Evolutionary conservation across 2,329 filamentous ascomycete genomes (phyloP).

Genomic region (Colletotrichum sp.): DNA sequence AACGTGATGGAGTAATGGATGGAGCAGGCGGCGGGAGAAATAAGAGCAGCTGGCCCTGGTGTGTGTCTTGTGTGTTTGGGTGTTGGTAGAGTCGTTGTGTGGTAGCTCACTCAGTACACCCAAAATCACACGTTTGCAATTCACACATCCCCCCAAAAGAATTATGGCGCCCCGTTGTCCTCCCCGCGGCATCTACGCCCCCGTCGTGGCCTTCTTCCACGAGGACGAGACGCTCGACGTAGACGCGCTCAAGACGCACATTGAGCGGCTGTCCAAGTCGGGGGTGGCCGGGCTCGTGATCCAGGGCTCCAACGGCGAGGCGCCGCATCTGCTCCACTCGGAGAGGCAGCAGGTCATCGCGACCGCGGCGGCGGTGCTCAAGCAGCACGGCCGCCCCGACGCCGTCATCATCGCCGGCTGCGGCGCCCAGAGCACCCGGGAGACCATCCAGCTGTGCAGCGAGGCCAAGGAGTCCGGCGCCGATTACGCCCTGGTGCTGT

Average conservation of each 20-base stretch:
- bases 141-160: not conserved
- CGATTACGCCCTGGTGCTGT: conserved; percentile 66
- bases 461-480: conserved; percentile 67
- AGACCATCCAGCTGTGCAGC: conserved; percentile 62
- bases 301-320: conserved; percentile 52
- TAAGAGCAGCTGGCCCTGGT: not conserved
- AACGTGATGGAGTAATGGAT: not conserved
- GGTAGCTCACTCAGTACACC: not conserved
- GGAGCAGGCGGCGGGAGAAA: not conserved
- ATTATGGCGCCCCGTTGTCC: not conserved
- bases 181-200: conserved; percentile 45
- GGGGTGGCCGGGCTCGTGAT: conserved; percentile 52
- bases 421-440: conserved; percentile 67
- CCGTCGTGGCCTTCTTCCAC: conserved; percentile 42
- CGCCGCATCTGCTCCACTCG: conserved; percentile 56
- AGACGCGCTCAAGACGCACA: conserved; percentile 40
- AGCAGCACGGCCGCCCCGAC: conserved; percentile 48
- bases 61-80: not conserved
- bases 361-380: conserved; percentile 55
- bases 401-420: conserved; percentile 66
- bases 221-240: conserved; percentile 50
- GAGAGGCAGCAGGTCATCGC: conserved; percentile 61
- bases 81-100: not conserved
- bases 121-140: not conserved
- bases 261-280: conserved; percentile 43